Evolutionary conservation across 371 early-diverging fungal species (phyloP), one percentile per base, ranked within the genome.

Genomic region (Rhizopus delemar): DNA sequence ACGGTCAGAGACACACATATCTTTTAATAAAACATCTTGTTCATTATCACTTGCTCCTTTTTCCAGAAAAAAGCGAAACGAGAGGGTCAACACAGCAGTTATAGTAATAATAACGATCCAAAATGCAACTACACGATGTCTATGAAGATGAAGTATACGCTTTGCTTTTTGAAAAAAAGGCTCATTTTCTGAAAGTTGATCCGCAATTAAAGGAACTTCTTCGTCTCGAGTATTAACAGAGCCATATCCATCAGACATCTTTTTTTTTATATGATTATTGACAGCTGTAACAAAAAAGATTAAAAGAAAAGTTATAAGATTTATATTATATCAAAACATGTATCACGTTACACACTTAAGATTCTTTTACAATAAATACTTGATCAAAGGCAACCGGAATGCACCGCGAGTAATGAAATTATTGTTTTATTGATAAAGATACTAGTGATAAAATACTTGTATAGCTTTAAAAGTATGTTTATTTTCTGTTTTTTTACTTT

Each of bases 1-100:
- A 51, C 81, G 72, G 49, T 79, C 75, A 58, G 82, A 76, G 49
- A 73, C 61, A 51, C 80, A 80, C 57, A 60, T 59, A 33, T 65
- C 65, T 15, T 60, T 43, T 16, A 66, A 6, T n/a, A 60, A 22
- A 9, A 32, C 38, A 5, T 53, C 45, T 22, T 48, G 61, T 3
- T 59, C 59, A 0, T 55, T 52, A 29, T 46, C 45, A 4, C 51
- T 51, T 13, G 66, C 58, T 2, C 59, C 15, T 16, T 51, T 45
- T 51, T 63, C 63, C 3, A 66, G 55, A 29, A 70, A 59, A 57
- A 58, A 78, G 36, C 75, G 68, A 57, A 71, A 56, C 28, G 67
- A 63, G 32, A 78, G 39, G 45, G 72, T 75, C 28, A 72, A 46
- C 4, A 71, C 67, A 36, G 72, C 75, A 39, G 79, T 69, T 29